phyloP scores from a whole-genome alignment of 306 rosid species.

The Cucurbita argyrosperma region DNA sequence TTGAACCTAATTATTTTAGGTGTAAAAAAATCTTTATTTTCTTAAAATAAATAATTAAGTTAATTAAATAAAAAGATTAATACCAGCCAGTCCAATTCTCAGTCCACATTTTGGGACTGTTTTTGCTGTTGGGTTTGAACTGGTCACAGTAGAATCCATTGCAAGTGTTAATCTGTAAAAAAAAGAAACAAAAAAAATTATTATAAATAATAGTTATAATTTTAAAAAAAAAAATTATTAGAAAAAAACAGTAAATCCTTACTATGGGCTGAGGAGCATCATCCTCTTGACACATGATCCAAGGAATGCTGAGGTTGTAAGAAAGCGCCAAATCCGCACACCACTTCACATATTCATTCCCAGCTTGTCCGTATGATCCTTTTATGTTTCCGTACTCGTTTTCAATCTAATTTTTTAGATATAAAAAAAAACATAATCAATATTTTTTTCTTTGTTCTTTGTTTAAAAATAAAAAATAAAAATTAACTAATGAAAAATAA shows the following conservation, averaged over 20 bases:
- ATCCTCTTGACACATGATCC: constrained; percentile 42
- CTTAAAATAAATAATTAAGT: no score
- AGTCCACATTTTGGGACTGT: constrained; percentile 51
- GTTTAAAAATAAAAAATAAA: no score
- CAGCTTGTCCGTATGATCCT: constrained; percentile 29
- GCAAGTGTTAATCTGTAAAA: constrained; percentile 28
- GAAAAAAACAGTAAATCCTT: no score
- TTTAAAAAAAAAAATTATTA: no score
- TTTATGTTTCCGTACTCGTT: constrained; percentile 43
- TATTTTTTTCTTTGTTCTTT: no score
- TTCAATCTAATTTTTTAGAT: constrained; percentile 19
- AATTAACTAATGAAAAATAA: no score
- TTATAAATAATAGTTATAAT: no score
- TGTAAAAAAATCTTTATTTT: neutral
- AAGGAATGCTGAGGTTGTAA: constrained; percentile 26
- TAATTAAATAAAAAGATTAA: neutral
- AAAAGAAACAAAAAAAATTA: no score
- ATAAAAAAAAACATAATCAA: neutral
- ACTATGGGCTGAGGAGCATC: constrained; percentile 40
- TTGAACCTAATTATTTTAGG: constrained; percentile 19
- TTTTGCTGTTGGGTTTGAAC: constrained; percentile 27
- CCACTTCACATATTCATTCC: constrained; percentile 39
- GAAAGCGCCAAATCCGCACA: constrained; percentile 37
- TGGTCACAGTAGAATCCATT: constrained; percentile 41
- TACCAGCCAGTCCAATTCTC: constrained; percentile 57